A percentile compares a stretch with the other conserved stretches of the same genome.
Evolutionary conservation across 2,329 filamentous ascomycete species (phyloP).

Genomic region (Ophiosphaerella korrae): DNA sequence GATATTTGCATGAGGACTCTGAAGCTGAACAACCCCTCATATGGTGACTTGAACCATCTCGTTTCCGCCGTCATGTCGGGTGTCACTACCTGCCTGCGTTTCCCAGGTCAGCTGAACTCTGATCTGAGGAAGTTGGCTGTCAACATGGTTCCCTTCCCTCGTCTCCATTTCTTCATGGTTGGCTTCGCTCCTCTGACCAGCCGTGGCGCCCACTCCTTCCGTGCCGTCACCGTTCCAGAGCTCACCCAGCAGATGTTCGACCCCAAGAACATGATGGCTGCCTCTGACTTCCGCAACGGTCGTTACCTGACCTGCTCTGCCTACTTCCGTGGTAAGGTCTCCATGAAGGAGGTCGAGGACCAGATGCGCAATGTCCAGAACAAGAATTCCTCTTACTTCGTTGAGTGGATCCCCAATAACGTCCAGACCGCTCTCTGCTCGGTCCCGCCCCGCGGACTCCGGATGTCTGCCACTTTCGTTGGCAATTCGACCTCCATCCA

Average conservation of each 20-base stretch:
- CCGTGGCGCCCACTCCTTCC: conserved; percentile 90
- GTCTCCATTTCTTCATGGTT: conserved; percentile 99
- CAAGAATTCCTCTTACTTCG: conserved; percentile 99
- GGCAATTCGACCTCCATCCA: conserved; percentile 99
- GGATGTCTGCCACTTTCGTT: conserved; percentile 99
- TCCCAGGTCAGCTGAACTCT: conserved; percentile 99
- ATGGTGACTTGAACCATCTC: conserved; percentile 99
- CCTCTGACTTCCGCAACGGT: conserved; percentile 99
- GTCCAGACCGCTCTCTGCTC: conserved; percentile 99
- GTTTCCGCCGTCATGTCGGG: conserved; percentile 99
- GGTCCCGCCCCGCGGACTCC: conserved; percentile 94
- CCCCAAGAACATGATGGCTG: conserved; percentile 99
- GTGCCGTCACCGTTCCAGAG: conserved; percentile 95
- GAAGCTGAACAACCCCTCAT: conserved; percentile 97
- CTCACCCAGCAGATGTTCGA: conserved; percentile 99
- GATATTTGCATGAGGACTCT: conserved; percentile 99
- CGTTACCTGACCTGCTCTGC: conserved; percentile 99
- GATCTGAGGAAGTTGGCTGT: conserved; percentile 99
- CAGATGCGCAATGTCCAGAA: conserved; percentile 99
- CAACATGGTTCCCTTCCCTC: conserved; percentile 99
- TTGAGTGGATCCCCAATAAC: conserved; percentile 99
- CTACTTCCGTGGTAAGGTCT: conserved; percentile 99
- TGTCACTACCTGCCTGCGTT: conserved; percentile 97
- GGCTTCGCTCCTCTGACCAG: conserved; percentile 98
- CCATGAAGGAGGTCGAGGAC: conserved; percentile 99